A percentile compares a stretch with the other conserved stretches of the same genome.
Evolutionary conservation across 768 basidiomycete genomes (phyloP).

Genomic region (Pisolithus tinctorius): DNA sequence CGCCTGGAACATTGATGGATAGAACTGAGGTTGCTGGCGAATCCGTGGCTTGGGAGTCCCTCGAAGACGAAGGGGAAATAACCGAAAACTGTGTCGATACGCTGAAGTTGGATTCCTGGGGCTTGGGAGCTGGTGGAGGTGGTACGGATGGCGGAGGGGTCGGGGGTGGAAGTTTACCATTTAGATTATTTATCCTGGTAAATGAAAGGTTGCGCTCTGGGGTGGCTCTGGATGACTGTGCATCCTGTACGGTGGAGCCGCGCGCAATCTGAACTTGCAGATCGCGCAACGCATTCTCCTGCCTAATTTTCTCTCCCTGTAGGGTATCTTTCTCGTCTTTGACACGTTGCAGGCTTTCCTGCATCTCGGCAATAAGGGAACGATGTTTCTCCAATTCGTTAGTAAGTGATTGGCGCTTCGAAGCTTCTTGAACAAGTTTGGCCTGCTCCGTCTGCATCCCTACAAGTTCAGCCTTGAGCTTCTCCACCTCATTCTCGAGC

Average conservation of each 20-base stretch:
- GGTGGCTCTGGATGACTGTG: slow-evolving; percentile 45
- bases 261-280: slow-evolving; percentile 67
- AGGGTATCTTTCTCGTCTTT: slow-evolving; percentile 80
- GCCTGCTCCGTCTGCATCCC: slow-evolving; percentile 52
- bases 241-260: slow-evolving; percentile 34
- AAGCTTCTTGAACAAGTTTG: slow-evolving; percentile 61
- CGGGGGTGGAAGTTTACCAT: slow-evolving; percentile 78
- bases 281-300: slow-evolving; percentile 68
- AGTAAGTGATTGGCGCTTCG: slow-evolving; percentile 66
- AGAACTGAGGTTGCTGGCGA: slow-evolving; percentile 60
- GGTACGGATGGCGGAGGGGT: slow-evolving; percentile 77
- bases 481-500: slow-evolving; percentile 36
- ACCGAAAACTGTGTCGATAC: slow-evolving; percentile 58
- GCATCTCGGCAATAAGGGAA: slow-evolving; percentile 66
- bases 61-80: slow-evolving; percentile 51
- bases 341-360: slow-evolving; percentile 68
- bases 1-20: slow-evolving; percentile 32
- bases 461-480: slow-evolving; percentile 54
- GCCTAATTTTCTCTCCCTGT: slow-evolving; percentile 62
- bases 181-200: slow-evolving; percentile 52
- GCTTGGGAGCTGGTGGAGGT: slow-evolving; percentile 72
- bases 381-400: slow-evolving; percentile 76
- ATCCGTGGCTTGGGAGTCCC: slow-evolving; percentile 59
- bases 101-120: slow-evolving; percentile 45
- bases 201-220: slow-evolving; percentile 50